Evolutionary conservation across 208 protist genomes (phyloP).

Genomic region (Ichthyophonus hoferi): DNA sequence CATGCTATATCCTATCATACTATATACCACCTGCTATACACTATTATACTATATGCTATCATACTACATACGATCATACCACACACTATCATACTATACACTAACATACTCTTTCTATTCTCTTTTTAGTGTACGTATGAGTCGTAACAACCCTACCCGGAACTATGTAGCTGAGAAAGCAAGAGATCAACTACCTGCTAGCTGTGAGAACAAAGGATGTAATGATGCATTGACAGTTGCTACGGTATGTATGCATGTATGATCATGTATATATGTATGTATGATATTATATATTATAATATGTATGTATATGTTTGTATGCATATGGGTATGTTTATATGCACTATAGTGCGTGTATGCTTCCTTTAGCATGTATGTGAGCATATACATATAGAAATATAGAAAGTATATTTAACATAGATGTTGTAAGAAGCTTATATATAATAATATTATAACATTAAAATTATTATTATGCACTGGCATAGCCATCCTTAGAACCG

Average conservation of each 20-base stretch:
- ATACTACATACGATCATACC: no score
- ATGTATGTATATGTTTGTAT: background rate
- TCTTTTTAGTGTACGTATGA: background rate
- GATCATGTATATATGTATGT: background rate
- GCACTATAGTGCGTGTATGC: no score
- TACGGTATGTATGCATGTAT: background rate
- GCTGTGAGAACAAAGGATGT: background rate
- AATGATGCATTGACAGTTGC: background rate
- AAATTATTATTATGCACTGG: no score
- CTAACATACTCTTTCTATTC: no score
- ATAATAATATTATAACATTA: no score
- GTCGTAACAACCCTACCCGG: background rate
- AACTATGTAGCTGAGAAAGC: background rate
- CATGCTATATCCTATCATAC: background rate
- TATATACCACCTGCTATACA: no score
- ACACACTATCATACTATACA: no score
- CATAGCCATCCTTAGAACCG: no score
- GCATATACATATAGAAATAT: no score
- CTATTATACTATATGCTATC: background rate
- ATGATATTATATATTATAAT: background rate
- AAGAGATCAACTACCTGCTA: background rate
- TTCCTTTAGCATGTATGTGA: no score
- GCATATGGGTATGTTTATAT: background rate
- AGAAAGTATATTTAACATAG: no score
- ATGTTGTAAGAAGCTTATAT: no score